These are phyloP conservation scores for Boletus subluridellus DNA, from an alignment of 1,284 basidiomycete species.

Conservation along the genomic window DNA sequence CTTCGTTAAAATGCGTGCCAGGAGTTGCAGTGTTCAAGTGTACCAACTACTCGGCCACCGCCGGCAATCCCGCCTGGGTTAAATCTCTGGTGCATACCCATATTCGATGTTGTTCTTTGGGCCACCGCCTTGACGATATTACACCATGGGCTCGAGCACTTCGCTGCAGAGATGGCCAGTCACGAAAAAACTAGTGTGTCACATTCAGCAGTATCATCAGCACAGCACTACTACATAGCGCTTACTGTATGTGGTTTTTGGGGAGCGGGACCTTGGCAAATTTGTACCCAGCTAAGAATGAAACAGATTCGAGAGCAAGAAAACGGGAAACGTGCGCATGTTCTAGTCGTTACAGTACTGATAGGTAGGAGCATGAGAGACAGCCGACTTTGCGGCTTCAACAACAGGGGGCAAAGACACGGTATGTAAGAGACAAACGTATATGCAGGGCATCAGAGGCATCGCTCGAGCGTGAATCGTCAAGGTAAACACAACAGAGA, in stretches of 20 bases:
- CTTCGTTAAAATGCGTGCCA: conserved; percentile 7
- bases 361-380: conserved; percentile 24
- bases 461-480: conserved; percentile 27
- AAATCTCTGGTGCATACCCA: conserved; percentile 9
- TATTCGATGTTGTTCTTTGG: conserved; percentile 10
- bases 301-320: conserved; percentile 33
- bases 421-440: conserved; percentile 24
- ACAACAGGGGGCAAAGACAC: conserved; percentile 24
- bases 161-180: conserved; percentile 1
- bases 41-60: background rate
- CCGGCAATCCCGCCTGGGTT: background rate
- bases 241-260: conserved; percentile 21
- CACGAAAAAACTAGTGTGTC: conserved; percentile 17
- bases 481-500: conserved; percentile 26
- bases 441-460: conserved; percentile 27
- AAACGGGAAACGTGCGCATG: conserved; percentile 46
- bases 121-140: conserved; percentile 5
- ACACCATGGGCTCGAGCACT: conserved; percentile 1
- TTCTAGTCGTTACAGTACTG: conserved; percentile 64
- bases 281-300: conserved; percentile 20
- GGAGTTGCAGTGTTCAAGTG: conserved; percentile 5
- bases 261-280: conserved; percentile 9
- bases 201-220: conserved; percentile 13
- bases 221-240: conserved; percentile 11
- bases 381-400: conserved; percentile 23